phyloP scores from a whole-genome alignment of 1,284 basidiomycete species.

The Tilletiopsis washingtonensis region DNA sequence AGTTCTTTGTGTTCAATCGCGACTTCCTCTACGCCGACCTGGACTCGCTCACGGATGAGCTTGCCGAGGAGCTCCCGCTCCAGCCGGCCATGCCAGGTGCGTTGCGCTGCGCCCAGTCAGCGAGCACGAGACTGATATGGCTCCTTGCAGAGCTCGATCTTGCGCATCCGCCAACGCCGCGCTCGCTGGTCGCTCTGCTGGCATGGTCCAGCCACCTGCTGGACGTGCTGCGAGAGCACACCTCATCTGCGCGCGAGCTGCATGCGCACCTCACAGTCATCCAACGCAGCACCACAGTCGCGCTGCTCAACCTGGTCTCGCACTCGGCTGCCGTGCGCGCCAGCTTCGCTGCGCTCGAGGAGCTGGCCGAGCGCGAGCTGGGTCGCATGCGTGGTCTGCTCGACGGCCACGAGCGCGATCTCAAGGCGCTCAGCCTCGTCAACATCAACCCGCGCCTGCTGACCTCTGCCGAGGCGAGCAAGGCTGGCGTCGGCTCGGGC shows the following conservation, averaged over 20 bases:
- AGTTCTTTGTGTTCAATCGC: constrained; percentile 43
- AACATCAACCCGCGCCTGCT: constrained; percentile 32
- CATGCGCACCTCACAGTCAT: constrained; percentile 23
- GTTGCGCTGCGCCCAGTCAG: background rate
- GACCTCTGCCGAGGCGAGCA: constrained; percentile 6
- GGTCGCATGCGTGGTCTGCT: constrained; percentile 34
- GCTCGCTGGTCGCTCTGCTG: constrained; percentile 23
- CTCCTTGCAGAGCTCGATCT: constrained; percentile 16
- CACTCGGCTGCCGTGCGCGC: constrained; percentile 34
- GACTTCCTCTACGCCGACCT: constrained; percentile 40
- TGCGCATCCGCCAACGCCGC: constrained; percentile 25
- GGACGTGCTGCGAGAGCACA: constrained; percentile 5
- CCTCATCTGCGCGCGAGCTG: constrained; percentile 8
- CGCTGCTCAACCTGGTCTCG: constrained; percentile 32
- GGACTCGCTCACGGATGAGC: constrained; percentile 26
- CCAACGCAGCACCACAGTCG: constrained; percentile 30
- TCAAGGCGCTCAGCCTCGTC: constrained; percentile 31
- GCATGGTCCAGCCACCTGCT: constrained; percentile 24
- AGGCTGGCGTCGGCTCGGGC: background rate
- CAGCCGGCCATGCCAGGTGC: constrained; percentile 7
- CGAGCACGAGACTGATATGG: too few species aligned
- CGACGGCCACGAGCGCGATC: constrained; percentile 32
- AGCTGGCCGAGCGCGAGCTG: constrained; percentile 26
- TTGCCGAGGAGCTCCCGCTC: constrained; percentile 21
- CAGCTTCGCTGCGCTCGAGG: constrained; percentile 19